Evolutionary conservation across 805 yeast genomes (phyloP).

Genomic region (Candida xiaguanensis): DNA sequence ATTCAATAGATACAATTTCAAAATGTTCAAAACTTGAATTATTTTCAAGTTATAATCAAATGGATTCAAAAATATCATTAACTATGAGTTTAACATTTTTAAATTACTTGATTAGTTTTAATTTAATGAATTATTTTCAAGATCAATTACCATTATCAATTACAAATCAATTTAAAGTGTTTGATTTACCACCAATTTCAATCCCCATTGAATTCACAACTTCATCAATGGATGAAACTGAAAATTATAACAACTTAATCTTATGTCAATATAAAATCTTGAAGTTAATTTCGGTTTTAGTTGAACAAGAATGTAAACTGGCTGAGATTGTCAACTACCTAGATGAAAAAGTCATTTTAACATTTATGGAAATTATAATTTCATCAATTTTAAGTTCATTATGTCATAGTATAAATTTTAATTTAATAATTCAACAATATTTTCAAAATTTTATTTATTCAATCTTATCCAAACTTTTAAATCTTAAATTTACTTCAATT

Average conservation of each 20-base stretch:
- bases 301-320: constrained; percentile 15
- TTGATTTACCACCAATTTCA: constrained; percentile 28
- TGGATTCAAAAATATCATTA: constrained; percentile 21
- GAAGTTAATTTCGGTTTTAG: not conserved
- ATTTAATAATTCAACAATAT: not conserved
- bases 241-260: constrained; percentile 3
- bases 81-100: constrained; percentile 13
- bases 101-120: constrained; percentile 16
- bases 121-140: constrained; percentile 10
- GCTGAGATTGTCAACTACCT: constrained; percentile 9
- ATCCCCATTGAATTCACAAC: constrained; percentile 16
- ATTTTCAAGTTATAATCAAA: constrained; percentile 16
- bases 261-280: constrained; percentile 5
- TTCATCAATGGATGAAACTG: not conserved
- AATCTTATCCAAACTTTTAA: constrained; percentile 1
- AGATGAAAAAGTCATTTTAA: constrained; percentile 12
- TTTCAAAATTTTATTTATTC: not conserved
- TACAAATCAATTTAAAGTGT: constrained; percentile 13
- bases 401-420: not conserved
- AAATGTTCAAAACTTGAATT: constrained; percentile 12
- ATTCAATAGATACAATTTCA: constrained; percentile 3
- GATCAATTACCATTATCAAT: constrained; percentile 12
- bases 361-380: constrained; percentile 15
- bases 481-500: constrained; percentile 5
- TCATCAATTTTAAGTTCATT: constrained; percentile 16